A percentile compares a stretch with the other conserved stretches of the same genome.
phyloP scores from a whole-genome alignment of 1,284 basidiomycete species.

The Tilletia caries region DNA sequence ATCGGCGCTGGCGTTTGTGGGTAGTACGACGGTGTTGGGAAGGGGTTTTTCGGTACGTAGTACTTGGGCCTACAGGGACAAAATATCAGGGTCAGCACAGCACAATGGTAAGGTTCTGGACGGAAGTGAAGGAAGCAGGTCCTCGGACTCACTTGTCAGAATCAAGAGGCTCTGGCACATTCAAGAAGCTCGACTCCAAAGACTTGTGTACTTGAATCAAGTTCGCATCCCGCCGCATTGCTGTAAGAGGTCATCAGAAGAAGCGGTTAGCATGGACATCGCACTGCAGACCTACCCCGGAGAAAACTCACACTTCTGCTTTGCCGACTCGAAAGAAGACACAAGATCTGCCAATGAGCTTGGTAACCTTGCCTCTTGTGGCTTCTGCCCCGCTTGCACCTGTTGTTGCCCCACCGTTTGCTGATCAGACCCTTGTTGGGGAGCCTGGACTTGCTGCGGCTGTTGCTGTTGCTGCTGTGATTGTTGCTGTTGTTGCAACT shows the following conservation, averaged over 20 bases:
- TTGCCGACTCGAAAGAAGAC: slow-evolving; percentile 84
- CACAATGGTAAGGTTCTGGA: not conserved
- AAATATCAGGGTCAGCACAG: slow-evolving; percentile 14
- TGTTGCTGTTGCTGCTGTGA: no score
- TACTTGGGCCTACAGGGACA: slow-evolving; percentile 62
- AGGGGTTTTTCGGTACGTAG: slow-evolving; percentile 90
- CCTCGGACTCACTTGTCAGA: slow-evolving; percentile 57
- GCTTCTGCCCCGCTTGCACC: slow-evolving; percentile 33
- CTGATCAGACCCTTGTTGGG: slow-evolving; percentile 18
- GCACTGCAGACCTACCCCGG: not conserved
- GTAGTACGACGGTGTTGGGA: slow-evolving; percentile 88
- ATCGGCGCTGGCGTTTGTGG: slow-evolving; percentile 80
- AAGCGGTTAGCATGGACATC: slow-evolving; percentile 8
- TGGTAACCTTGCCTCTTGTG: slow-evolving; percentile 57
- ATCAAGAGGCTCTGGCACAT: slow-evolving; percentile 85
- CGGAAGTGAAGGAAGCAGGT: not conserved
- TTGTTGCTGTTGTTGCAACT: no score
- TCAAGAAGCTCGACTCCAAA: slow-evolving; percentile 82
- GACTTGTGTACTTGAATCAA: slow-evolving; percentile 71
- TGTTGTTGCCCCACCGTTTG: slow-evolving; percentile 20
- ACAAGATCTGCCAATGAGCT: slow-evolving; percentile 87
- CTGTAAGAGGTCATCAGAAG: slow-evolving; percentile 56
- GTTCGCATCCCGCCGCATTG: slow-evolving; percentile 79
- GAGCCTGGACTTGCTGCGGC: not conserved
- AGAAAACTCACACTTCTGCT: slow-evolving; percentile 69